phyloP scores from a whole-genome alignment of 2,329 filamentous ascomycete species.

The Diaporthe citriasiana region DNA sequence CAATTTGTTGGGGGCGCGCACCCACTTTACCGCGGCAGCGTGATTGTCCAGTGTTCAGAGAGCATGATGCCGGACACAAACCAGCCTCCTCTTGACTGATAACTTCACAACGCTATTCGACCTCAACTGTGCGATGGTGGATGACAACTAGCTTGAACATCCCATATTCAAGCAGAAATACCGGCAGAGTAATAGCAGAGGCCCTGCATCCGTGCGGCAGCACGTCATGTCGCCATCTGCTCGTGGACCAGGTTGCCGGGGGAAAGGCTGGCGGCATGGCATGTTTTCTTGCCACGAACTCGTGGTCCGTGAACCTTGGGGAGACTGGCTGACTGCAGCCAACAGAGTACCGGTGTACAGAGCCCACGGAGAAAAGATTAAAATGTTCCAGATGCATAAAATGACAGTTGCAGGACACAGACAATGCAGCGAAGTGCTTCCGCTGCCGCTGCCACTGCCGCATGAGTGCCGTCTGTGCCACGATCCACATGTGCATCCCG shows the following conservation, averaged over 20 bases:
- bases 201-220: neutral
- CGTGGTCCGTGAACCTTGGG: slow-evolving; percentile 18
- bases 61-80: neutral
- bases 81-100: neutral
- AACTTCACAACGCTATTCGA: neutral
- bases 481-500: neutral
- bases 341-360: neutral
- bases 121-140: neutral
- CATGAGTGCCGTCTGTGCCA: neutral
- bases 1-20: neutral
- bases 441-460: neutral
- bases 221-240: neutral
- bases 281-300: slow-evolving; percentile 16
- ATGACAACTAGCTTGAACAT: too few relatives aligned
- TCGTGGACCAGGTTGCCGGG: slow-evolving; percentile 20
- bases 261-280: slow-evolving; percentile 3
- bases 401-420: neutral
- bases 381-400: neutral
- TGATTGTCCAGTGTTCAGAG: neutral
- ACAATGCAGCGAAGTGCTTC: neutral
- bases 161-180: neutral
- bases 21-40: neutral
- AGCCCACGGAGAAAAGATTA: neutral
- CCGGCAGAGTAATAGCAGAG: neutral
- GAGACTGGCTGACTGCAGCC: neutral